Evolutionary conservation across 1,284 basidiomycete genomes (phyloP), one percentile per base, ranked within the genome.

Genomic region (Ceratobasidium theobromae): DNA sequence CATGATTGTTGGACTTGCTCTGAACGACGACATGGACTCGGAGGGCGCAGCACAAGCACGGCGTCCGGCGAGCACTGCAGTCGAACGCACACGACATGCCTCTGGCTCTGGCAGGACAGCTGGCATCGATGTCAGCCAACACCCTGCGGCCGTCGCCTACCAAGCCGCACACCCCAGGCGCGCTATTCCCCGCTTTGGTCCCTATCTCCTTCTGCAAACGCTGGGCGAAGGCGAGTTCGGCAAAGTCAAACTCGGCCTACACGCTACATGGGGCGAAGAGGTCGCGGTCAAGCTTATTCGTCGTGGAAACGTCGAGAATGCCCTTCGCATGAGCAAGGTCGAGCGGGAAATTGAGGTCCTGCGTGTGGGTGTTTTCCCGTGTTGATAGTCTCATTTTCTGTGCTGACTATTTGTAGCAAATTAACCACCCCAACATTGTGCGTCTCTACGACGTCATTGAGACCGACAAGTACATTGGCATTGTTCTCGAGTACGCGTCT

Each of bases 381-480:
- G 45, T 67, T 53, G 23, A 65, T 18, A 46, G 28, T 40, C 14
- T 12, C n/a, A 5, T 67, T 46, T 23, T 25, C 28, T 23, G 12
- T 67, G 67, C 69, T 72, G 55, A 73, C 66, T 12, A 14, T 9
- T 8, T 14, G 9, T 73, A 96, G 93, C 87, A 86, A 67, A 84
- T 99, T 68, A 93, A 95, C 74, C 97, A 99, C 72, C 97, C 97
- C 1, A 98, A 99, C 77, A 99, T 99, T 76, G 97, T 99, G 30
- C 88, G 95, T 32, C 82, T 99, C 64, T 97, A 97, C 84, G 97
- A 99, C 76, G 95, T 98, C 41, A 98, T 99, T 72, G 95, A 99
- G 78, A 98, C 97, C 1, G 96, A 98, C 80, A 98, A 98, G 78
- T 99, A 98, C 80, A 98, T 99, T 72, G 97, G 97, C 43, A 99